Evolutionary conservation across 1,139 yeast species (phyloP).

Genomic region (Yamadazyma siamensis): DNA sequence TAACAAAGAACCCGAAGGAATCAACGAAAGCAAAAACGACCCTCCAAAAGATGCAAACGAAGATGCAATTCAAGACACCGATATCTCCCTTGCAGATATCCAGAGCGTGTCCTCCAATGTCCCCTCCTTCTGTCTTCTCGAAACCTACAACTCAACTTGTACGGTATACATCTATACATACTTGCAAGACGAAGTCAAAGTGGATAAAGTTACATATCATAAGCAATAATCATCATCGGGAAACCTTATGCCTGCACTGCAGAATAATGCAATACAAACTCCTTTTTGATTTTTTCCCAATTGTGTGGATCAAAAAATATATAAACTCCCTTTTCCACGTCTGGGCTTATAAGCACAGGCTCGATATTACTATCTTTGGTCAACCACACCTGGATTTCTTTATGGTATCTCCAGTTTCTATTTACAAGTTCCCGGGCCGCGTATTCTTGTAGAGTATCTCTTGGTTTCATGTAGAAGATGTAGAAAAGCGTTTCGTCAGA

Average conservation of each 20-base stretch:
- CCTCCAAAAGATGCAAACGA: slow-evolving; percentile 9
- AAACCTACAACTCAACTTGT: slow-evolving; percentile 73
- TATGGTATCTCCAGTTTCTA: slow-evolving; percentile 96
- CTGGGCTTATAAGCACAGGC: slow-evolving; percentile 79
- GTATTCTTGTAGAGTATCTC: slow-evolving; percentile 88
- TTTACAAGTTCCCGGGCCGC: slow-evolving; percentile 87
- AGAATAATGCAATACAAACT: slow-evolving; percentile 66
- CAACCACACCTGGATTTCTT: slow-evolving; percentile 92
- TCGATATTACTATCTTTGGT: slow-evolving; percentile 91
- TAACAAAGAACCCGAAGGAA: slow-evolving; percentile 7
- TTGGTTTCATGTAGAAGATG: slow-evolving; percentile 90
- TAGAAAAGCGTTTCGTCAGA: slow-evolving; percentile 92
- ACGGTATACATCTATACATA: slow-evolving; percentile 83
- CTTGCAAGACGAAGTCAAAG: slow-evolving; percentile 80
- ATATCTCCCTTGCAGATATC: slow-evolving; percentile 3
- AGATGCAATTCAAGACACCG: slow-evolving; percentile 1
- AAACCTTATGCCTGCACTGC: slow-evolving; percentile 50
- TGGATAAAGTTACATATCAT: slow-evolving; percentile 81
- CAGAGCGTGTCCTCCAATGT: slow-evolving; percentile 22
- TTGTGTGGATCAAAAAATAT: slow-evolving; percentile 93
- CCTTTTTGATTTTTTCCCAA: slow-evolving; percentile 93
- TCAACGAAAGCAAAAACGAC: slow-evolving; percentile 12
- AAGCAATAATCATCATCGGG: slow-evolving; percentile 57
- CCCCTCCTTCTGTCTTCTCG: slow-evolving; percentile 90
- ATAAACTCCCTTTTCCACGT: slow-evolving; percentile 93